Percentiles rank a stretch among this genome's conserved stretches.
phyloP scores from a whole-genome alignment of 2,329 filamentous ascomycete genomes.

The Trichophyton rubrum region DNA sequence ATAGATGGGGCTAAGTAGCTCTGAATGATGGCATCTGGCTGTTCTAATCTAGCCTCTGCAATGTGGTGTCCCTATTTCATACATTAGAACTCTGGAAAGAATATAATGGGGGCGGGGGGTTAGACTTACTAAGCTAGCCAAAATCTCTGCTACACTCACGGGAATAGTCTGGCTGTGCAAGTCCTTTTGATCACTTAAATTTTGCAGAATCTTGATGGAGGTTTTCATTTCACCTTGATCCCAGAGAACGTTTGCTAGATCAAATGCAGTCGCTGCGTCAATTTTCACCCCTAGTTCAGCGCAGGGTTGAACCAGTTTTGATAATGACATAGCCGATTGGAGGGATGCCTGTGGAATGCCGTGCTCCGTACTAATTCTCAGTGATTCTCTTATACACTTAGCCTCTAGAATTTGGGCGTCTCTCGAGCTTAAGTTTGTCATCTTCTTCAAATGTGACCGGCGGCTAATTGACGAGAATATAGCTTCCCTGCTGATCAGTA shows the following conservation, averaged over 20 bases:
- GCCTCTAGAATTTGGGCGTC: conserved; percentile 62
- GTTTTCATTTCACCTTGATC: conserved; percentile 80
- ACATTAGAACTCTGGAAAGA: background rate
- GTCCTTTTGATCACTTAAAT: conserved; percentile 50
- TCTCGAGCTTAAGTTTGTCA: conserved; percentile 48
- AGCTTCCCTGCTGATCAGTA: conserved; percentile 72
- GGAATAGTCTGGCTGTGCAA: conserved; percentile 57
- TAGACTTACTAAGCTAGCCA: conserved; percentile 61
- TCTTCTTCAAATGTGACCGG: conserved; percentile 49
- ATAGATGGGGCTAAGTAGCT: conserved; percentile 77
- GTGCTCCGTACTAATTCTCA: conserved; percentile 65
- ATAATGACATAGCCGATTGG: conserved; percentile 72
- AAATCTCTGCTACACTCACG: conserved; percentile 62
- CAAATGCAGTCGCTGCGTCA: conserved; percentile 63
- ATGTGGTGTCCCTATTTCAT: conserved; percentile 58
- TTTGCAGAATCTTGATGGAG: conserved; percentile 78
- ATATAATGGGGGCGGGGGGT: background rate
- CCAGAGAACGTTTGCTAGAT: conserved; percentile 84
- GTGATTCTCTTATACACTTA: conserved; percentile 61
- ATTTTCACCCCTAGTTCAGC: conserved; percentile 60
- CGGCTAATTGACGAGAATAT: conserved; percentile 68
- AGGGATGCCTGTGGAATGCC: conserved; percentile 75
- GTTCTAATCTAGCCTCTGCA: conserved; percentile 79
- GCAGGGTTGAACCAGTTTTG: conserved; percentile 59
- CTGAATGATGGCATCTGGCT: conserved; percentile 77